Conservation (phyloP, 345 rosid genomes). For the Linum usitatissimum region DNA sequence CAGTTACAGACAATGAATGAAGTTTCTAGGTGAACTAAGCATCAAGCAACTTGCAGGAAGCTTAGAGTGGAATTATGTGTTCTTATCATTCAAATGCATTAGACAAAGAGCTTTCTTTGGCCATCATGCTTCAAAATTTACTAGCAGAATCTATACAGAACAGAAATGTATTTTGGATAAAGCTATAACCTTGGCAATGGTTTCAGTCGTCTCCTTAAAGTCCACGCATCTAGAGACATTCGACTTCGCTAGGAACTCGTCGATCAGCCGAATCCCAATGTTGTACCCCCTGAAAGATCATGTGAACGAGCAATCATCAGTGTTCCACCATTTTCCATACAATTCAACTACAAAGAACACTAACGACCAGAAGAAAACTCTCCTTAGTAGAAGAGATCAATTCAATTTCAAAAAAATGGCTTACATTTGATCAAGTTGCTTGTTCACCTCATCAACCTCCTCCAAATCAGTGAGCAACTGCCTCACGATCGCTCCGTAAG, state of each 20-base stretch:
- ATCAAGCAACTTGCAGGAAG: neutral
- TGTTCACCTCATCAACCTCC: conserved; percentile 94
- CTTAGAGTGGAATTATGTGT: too few species aligned
- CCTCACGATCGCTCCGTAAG: conserved; percentile 86
- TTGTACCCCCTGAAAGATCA: conserved; percentile 68
- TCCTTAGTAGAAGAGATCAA: neutral
- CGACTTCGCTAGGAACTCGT: conserved; percentile 87
- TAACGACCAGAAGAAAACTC: neutral
- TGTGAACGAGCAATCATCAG: conserved; percentile 5
- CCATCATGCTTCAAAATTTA: neutral
- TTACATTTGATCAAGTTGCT: conserved; percentile 94
- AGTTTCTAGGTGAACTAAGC: neutral
- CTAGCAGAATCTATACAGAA: neutral
- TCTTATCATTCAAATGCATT: neutral
- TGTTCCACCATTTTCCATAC: neutral
- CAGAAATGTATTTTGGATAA: neutral
- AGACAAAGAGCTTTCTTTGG: neutral
- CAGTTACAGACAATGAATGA: too few species aligned
- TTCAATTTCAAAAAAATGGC: neutral
- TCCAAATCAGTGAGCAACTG: conserved; percentile 88
- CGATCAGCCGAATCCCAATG: conserved; percentile 70
- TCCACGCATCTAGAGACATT: conserved; percentile 78
- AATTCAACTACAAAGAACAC: neutral
- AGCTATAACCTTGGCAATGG: conserved; percentile 63
- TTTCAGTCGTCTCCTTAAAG: conserved; percentile 85